Percentiles rank a stretch among this genome's conserved stretches.
phyloP scores from a whole-genome alignment of 192 early-diverging fungal species.

The Coemansia sp. region DNA sequence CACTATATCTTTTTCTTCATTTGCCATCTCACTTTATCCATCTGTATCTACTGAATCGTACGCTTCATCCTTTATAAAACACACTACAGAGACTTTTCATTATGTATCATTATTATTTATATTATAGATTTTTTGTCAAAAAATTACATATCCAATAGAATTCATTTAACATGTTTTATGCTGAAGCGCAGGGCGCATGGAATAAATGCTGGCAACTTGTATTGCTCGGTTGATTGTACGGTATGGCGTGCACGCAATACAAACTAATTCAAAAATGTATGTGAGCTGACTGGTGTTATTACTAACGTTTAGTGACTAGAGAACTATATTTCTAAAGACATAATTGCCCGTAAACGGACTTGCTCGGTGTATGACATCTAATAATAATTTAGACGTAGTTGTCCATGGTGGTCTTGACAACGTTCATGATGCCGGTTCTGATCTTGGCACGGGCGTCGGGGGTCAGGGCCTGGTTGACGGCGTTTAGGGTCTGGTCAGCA shows the following conservation, averaged over 20 bases:
- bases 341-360: background rate
- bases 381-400: constrained; percentile 35
- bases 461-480: constrained; percentile 47
- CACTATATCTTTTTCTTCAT: background rate
- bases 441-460: constrained; percentile 57
- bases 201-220: background rate
- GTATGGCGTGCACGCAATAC: background rate
- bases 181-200: background rate
- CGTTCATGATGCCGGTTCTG: constrained; percentile 54
- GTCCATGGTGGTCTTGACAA: constrained; percentile 57
- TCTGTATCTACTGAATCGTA: constrained; percentile 4
- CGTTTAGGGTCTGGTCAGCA: constrained; percentile 39
- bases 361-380: background rate
- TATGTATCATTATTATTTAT: constrained; percentile 9
- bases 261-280: background rate
- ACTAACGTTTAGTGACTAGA: background rate
- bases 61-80: background rate
- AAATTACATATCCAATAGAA: background rate
- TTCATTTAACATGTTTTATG: background rate
- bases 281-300: background rate
- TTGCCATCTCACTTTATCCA: background rate
- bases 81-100: background rate
- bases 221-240: background rate
- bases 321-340: constrained; percentile 7
- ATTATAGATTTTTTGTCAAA: background rate